Percentiles rank a stretch among this genome's conserved stretches.
Evolutionary conservation across 2,329 filamentous ascomycete genomes (phyloP).

Genomic region (Davidsoniella australis): DNA sequence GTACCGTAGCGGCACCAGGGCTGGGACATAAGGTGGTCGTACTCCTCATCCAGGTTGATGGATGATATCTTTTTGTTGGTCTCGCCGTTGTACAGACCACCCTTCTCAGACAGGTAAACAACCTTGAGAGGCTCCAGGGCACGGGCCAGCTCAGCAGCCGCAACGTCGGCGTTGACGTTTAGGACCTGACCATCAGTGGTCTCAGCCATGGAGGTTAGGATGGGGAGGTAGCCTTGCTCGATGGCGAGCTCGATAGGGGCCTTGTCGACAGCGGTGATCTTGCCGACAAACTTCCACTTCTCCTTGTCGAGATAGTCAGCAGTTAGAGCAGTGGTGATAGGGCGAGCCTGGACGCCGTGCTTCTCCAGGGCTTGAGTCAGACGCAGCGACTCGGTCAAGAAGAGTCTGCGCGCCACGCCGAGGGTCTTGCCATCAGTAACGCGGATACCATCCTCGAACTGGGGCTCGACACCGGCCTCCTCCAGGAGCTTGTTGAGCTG

Average conservation of each 20-base stretch:
- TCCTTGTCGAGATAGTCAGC: constrained; percentile 93
- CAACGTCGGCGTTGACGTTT: constrained; percentile 96
- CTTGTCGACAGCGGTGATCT: constrained; percentile 86
- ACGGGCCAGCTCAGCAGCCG: constrained; percentile 79
- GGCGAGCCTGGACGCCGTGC: constrained; percentile 74
- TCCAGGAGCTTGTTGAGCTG: constrained; percentile 87
- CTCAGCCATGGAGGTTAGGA: constrained; percentile 93
- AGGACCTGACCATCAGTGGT: constrained; percentile 78
- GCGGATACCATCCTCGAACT: constrained; percentile 91
- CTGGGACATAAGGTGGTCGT: constrained; percentile 78
- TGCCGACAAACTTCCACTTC: constrained; percentile 89
- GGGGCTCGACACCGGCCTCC: constrained; percentile 79
- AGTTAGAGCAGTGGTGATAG: constrained; percentile 79
- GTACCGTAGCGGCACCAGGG: constrained; percentile 93
- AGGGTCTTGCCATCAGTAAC: constrained; percentile 93
- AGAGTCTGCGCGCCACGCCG: constrained; percentile 76
- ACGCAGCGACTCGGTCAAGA: constrained; percentile 89
- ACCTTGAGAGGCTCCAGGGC: constrained; percentile 89
- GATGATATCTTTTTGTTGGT: constrained; percentile 90
- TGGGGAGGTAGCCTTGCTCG: constrained; percentile 75
- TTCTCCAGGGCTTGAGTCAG: constrained; percentile 78
- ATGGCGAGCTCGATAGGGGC: constrained; percentile 82
- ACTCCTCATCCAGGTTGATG: constrained; percentile 96
- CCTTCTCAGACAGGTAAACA: constrained; percentile 96
- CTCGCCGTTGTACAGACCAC: constrained; percentile 83